Conservation (phyloP, 352 stramenopile species). For the Peronospora tabacina region DNA sequence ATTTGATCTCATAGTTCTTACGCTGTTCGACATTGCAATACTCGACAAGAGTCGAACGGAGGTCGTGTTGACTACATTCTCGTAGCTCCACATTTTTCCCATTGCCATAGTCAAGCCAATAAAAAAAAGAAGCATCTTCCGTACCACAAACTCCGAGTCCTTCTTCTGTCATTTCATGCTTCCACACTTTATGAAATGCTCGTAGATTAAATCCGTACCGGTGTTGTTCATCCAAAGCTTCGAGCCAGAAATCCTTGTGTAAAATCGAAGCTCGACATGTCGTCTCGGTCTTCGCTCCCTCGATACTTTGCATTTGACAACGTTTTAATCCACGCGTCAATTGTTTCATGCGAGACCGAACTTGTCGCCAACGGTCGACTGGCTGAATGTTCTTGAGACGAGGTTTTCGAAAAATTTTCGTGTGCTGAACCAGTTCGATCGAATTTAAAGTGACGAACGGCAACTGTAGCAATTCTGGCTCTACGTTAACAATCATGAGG, state of each 20-base stretch:
- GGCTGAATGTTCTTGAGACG: background rate
- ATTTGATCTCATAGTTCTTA: slow-evolving; percentile 39
- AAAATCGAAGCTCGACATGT: slow-evolving; percentile 34
- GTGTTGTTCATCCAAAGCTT: slow-evolving; percentile 61
- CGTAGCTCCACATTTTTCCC: slow-evolving; percentile 41
- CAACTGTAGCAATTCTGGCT: slow-evolving; percentile 4
- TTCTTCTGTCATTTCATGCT: slow-evolving; percentile 30
- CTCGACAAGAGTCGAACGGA: slow-evolving; percentile 40
- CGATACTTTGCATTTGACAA: slow-evolving; percentile 5
- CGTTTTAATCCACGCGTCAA: slow-evolving; percentile 30
- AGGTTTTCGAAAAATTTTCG: background rate
- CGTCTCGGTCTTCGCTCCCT: background rate
- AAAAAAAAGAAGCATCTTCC: slow-evolving; percentile 46
- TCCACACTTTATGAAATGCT: slow-evolving; percentile 58
- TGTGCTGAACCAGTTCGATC: slow-evolving; percentile 11
- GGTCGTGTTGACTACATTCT: slow-evolving; percentile 39
- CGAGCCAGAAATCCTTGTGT: slow-evolving; percentile 70
- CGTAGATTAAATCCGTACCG: slow-evolving; percentile 67
- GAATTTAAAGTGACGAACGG: background rate
- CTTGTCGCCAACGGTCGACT: slow-evolving; percentile 23
- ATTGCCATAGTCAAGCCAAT: slow-evolving; percentile 58
- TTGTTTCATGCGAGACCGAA: slow-evolving; percentile 26
- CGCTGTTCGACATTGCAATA: slow-evolving; percentile 45
- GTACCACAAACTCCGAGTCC: background rate
- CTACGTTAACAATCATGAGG: slow-evolving; percentile 16